Base-by-base conservation (phyloP, 2,329 filamentous ascomycete genomes). In the Neocucurbitaria cava region DNA sequence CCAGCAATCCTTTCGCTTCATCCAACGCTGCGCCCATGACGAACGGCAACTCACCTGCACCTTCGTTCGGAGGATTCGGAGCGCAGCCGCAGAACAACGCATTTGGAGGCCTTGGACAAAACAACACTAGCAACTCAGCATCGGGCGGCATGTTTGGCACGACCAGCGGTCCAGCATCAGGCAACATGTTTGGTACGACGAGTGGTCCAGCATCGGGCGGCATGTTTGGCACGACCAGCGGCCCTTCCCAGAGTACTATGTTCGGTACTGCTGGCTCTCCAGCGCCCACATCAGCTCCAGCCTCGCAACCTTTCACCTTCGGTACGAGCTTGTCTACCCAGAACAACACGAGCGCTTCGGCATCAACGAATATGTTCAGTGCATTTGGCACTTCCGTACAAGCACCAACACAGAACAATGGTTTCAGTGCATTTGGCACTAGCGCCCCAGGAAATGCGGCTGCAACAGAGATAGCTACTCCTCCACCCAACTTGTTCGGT, bases 1-100 rank as follows among this genome's bases (percentile, higher is more conserved):
- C 52, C 20, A 59, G 51, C 31, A 71, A 65, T 42, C 66, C 66
- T 15, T 72, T 71, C 28, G 59, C 58, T 28, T 61, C 58, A 1
- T 62, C 60, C 24, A 56, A 46, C 26, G 45, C 59, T 28, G 53
- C 61, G 11, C 50, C 69, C 3, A 35, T 59, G 18, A 59, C 54
- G n/a, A 73, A 72, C 51, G 68, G 66, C 49, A 52, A 53, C 17
- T 56, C 54, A 1, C 43, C 57, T 15, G 17, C 56, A 20, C 49
- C 58, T 11, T 49, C 53, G 2, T 66, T 65, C 35, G 68, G 68
- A 9, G 62, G 62, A 6, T 69, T 68, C 50, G 59, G 54, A 47
- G 39, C 54, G 23, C 62, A 65, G 51, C 33, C 65, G 8, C 51
- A 59, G 18, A 61, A 59, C 42, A 68, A 62, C 28, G 59, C 58